Percentiles rank a stretch among this genome's conserved stretches.
Conservation (phyloP, 2,329 filamentous ascomycete genomes). For the Penicillium palitans region DNA sequence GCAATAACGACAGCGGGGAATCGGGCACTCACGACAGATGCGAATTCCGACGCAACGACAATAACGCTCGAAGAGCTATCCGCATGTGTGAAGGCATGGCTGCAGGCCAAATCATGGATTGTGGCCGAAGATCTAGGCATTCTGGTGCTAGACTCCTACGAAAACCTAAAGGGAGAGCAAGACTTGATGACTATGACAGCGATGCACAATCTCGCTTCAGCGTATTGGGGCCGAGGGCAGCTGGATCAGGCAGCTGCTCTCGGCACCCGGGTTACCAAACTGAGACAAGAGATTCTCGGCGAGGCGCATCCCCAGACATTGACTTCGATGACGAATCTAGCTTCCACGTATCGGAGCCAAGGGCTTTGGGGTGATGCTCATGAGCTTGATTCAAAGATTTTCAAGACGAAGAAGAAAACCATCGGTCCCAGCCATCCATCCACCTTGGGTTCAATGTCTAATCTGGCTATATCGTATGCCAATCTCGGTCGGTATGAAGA, state of each 20-base stretch:
- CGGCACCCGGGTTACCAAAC: constrained; percentile 1
- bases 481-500: constrained; percentile 16
- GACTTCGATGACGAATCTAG: constrained; percentile 19
- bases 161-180: constrained; percentile 8
- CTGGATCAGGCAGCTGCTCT: constrained; percentile 10
- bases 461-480: constrained; percentile 16
- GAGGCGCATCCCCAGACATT: constrained; percentile 16
- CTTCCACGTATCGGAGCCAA: constrained; percentile 15
- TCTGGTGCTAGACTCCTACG: not conserved
- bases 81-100: constrained; percentile 2
- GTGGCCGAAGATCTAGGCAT: constrained; percentile 10
- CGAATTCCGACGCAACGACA: not conserved
- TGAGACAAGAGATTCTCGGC: constrained; percentile 9
- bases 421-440: constrained; percentile 8
- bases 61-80: constrained; percentile 7
- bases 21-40: not conserved
- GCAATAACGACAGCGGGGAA: constrained; percentile 1
- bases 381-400: constrained; percentile 8
- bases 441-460: constrained; percentile 13
- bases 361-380: constrained; percentile 11
- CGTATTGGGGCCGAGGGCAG: constrained; percentile 15
- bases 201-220: constrained; percentile 17
- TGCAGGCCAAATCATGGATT: constrained; percentile 10
- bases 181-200: constrained; percentile 15
- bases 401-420: constrained; percentile 10